These are phyloP conservation scores for Metrosideros polymorpha DNA, from an alignment of 441 rosid genomes.

Conservation along the genomic window DNA sequence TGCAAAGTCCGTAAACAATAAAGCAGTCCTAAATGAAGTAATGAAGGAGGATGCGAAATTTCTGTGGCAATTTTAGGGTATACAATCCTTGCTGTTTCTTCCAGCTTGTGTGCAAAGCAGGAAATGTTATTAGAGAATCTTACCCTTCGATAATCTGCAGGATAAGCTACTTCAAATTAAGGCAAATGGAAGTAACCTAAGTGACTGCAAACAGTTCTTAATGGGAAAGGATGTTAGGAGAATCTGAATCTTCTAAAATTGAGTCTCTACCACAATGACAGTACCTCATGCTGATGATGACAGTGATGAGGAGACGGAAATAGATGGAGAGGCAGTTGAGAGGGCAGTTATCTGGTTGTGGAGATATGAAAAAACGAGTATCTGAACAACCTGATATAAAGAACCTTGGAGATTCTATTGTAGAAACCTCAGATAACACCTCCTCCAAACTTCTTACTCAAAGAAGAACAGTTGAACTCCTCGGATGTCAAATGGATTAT, in stretches of 20 bases:
- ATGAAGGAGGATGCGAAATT: conserved; percentile 89
- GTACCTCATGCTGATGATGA: conserved; percentile 69
- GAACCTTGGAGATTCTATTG: neutral
- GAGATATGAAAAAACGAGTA: conserved; percentile 30
- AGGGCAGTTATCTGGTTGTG: conserved; percentile 34
- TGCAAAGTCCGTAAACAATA: conserved; percentile 89
- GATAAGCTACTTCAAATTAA: conserved; percentile 84
- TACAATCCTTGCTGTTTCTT: neutral
- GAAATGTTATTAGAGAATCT: neutral
- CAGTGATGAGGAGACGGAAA: conserved; percentile 96
- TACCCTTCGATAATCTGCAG: conserved; percentile 18
- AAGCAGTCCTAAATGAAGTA: conserved; percentile 89
- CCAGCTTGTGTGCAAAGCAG: neutral
- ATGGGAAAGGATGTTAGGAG: conserved; percentile 87
- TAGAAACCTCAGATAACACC: neutral
- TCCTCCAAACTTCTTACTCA: neutral
- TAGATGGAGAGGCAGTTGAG: conserved; percentile 92
- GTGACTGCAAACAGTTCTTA: conserved; percentile 34
- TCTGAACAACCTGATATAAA: conserved; percentile 26
- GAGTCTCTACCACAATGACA: conserved; percentile 61
- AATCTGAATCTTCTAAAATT: conserved; percentile 69
- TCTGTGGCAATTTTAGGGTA: conserved; percentile 87
- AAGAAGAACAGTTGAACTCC: neutral
- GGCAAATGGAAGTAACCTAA: conserved; percentile 52
- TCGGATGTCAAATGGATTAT: conserved; percentile 20